Evolutionary conservation across 805 yeast genomes (phyloP), one percentile per base, ranked within the genome.

Genomic region (Metschnikowia colocasiae): DNA sequence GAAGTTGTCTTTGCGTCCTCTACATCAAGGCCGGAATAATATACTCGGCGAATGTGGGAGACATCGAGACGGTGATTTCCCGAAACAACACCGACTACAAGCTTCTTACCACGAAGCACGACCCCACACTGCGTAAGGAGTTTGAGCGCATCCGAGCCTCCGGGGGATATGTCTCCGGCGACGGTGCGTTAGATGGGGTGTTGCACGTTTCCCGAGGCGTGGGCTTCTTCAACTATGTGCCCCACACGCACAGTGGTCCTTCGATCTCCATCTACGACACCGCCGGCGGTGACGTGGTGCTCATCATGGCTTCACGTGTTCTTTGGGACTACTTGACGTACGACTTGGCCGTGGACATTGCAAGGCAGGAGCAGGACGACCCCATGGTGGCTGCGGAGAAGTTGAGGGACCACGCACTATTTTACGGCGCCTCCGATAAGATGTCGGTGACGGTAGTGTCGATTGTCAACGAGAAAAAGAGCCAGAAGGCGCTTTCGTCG

Each of bases 351-450:
- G 95, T 91, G 30, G 99, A 94, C 65, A 82, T 94, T 47, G 83
- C 91, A 12, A 76, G 96, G 51, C 87, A 84, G 52, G 87, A 84
- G 58, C 82, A 81, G 57, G 82, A 82, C 16, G 88, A 87, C 56
- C 95, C 97, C 2, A 84, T 88, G 81, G 63, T 82, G 22, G 97
- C 97, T 0, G 97, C 99, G 0, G 95, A 89, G 57, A 89, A 87
- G 59, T 73, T 94, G 55, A 80, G 98, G 59, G 99, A 94, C 65
- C 89, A 85, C 70, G 97, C 98, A 1, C 80, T 92, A 50, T 84
- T 97, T 1, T 94, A 90, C 64, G 98, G 98, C 19, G 85, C 92
- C 34, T 69, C 77, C 2, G 90, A 86, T 39, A 87, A 87, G 57
- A 75, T 86, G 10, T 80, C 91, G 13, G 94, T 89, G 4, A 80